phyloP scores from a whole-genome alignment of 495 filamentous ascomycete genomes.

The Geoglossum glabrum region DNA sequence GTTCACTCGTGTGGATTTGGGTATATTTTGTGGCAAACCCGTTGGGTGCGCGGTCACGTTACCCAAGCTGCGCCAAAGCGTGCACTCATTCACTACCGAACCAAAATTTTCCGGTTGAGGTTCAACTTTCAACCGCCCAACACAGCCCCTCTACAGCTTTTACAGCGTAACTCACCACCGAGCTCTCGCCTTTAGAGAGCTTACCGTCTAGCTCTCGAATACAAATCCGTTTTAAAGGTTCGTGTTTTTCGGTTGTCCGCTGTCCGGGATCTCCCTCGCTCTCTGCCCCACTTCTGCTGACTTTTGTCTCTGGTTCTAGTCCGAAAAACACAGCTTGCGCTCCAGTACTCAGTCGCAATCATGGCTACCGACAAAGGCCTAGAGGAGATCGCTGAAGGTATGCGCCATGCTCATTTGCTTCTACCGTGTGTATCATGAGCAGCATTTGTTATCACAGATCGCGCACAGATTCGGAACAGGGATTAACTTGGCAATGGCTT shows the following conservation, averaged over 20 bases:
- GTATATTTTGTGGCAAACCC: neutral
- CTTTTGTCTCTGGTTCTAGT: constrained; percentile 15
- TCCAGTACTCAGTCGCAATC: constrained; percentile 55
- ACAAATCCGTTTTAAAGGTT: neutral
- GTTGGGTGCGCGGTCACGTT: neutral
- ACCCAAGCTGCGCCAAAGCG: neutral
- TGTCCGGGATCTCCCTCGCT: constrained; percentile 16
- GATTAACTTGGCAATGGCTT: constrained; percentile 10
- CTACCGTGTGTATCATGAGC: neutral
- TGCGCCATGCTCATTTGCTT: constrained; percentile 14
- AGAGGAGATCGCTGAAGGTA: constrained; percentile 86
- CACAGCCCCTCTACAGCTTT: neutral
- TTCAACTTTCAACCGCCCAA: neutral
- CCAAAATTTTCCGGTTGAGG: neutral
- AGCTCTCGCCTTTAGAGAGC: neutral
- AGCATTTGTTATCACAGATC: neutral
- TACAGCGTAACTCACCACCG: neutral
- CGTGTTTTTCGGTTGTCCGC: constrained; percentile 5
- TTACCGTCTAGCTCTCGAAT: neutral
- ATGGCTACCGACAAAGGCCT: constrained; percentile 95
- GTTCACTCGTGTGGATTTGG: neutral
- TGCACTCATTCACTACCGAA: neutral
- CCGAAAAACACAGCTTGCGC: constrained; percentile 52
- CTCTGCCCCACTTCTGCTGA: constrained; percentile 21
- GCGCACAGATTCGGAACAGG: neutral